Evolutionary conservation across 2,329 filamentous ascomycete genomes (phyloP).

Genomic region (Pyrenophora teres): DNA sequence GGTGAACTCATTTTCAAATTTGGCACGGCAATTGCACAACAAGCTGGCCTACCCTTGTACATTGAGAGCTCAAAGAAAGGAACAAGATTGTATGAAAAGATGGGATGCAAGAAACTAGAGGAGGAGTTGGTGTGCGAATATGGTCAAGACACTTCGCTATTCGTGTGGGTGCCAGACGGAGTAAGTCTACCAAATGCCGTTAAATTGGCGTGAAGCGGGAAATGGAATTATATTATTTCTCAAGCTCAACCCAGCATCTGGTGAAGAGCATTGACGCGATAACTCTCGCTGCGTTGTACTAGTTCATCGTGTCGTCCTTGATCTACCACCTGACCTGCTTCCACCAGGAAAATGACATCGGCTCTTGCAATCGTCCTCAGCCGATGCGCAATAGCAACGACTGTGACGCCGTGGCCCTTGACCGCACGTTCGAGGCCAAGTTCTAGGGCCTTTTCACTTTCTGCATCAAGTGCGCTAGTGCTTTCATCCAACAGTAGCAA

Average conservation of each 20-base stretch:
- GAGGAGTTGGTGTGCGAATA: constrained; percentile 36
- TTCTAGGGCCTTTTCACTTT: constrained; percentile 50
- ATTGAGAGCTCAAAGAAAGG: constrained; percentile 54
- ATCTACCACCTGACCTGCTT: constrained; percentile 55
- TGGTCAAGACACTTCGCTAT: constrained; percentile 17
- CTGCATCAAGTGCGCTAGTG: constrained; percentile 51
- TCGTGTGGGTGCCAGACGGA: constrained; percentile 25
- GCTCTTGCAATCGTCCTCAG: constrained; percentile 50
- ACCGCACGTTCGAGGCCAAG: constrained; percentile 47
- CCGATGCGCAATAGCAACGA: constrained; percentile 54
- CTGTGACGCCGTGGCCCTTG: constrained; percentile 44
- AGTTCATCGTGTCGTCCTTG: constrained; percentile 57
- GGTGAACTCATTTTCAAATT: constrained; percentile 52
- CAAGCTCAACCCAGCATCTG: constrained; percentile 51
- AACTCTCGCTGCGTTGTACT: constrained; percentile 55
- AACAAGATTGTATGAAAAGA: constrained; percentile 52
- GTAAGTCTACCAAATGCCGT: constrained; percentile 18
- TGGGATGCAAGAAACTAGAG: constrained; percentile 52
- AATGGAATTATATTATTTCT: constrained; percentile 9
- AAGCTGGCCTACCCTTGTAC: constrained; percentile 51
- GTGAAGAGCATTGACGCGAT: constrained; percentile 56
- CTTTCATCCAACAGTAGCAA: constrained; percentile 51
- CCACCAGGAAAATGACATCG: constrained; percentile 54
- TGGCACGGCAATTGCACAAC: constrained; percentile 42
- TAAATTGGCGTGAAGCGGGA: constrained; percentile 13